Conservation (phyloP, 163 green algal species). For the Chloromonas sp. region DNA sequence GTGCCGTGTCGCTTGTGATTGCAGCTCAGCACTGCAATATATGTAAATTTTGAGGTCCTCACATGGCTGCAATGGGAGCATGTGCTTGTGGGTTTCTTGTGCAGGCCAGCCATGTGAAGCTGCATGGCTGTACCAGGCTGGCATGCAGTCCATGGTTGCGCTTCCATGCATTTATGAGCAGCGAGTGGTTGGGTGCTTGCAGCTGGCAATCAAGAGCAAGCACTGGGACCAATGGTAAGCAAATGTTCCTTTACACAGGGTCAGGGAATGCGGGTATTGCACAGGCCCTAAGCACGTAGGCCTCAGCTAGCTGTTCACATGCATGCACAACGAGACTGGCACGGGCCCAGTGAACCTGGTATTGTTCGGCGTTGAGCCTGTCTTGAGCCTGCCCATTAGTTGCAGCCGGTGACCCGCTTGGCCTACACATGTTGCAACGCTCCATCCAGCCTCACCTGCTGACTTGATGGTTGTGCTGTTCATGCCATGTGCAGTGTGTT, state of each 20-base stretch:
- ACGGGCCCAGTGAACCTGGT: too few species aligned
- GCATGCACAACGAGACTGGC: too few species aligned
- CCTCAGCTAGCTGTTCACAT: too few species aligned
- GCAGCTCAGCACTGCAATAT: not conserved
- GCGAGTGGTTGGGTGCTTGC: not conserved
- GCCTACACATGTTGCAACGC: not conserved
- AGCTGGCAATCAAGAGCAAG: not conserved
- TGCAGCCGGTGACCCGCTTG: too few species aligned
- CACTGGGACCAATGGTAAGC: too few species aligned
- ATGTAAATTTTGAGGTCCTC: not conserved
- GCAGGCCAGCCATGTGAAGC: not conserved
- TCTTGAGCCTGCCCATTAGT: too few species aligned
- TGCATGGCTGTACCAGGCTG: not conserved
- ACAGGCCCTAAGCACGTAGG: too few species aligned
- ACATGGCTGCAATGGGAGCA: not conserved
- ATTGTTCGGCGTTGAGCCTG: too few species aligned
- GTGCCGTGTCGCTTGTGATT: not conserved
- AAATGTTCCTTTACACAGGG: too few species aligned
- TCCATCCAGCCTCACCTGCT: too few species aligned
- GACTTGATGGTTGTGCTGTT: too few species aligned
- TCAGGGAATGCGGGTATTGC: too few species aligned
- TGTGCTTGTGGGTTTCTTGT: not conserved
- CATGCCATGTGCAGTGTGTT: not conserved
- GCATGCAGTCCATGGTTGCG: not conserved
- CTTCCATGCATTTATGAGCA: not conserved